Percentiles rank a stretch among this genome's conserved stretches.
Evolutionary conservation across 345 rosid species (phyloP).

Genomic region (Eucalyptus curtisii): DNA sequence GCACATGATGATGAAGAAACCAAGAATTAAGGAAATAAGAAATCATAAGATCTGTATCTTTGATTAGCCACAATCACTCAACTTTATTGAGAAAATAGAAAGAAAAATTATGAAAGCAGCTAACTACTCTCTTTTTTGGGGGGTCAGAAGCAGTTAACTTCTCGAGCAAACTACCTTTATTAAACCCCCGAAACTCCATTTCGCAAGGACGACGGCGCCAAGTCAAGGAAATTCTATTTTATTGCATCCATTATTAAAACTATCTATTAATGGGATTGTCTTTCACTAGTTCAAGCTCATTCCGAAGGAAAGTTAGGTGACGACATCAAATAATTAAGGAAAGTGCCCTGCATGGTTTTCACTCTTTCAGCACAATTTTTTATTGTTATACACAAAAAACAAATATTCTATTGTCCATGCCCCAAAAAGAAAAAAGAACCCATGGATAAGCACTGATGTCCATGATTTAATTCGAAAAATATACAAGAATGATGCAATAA

Average conservation of each 20-base stretch:
- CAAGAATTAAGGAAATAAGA: neutral
- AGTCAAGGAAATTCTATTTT: neutral
- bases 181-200: too few relatives aligned
- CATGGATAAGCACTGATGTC: neutral
- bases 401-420: neutral
- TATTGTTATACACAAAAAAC: neutral
- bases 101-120: neutral
- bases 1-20: neutral
- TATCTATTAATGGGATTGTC: neutral
- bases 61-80: neutral
- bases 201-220: too few relatives aligned
- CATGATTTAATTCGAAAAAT: neutral
- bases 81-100: neutral
- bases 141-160: too few relatives aligned
- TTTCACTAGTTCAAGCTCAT: neutral
- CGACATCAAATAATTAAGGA: neutral
- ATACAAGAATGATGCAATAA: neutral
- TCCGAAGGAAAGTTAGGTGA: neutral
- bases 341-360: neutral
- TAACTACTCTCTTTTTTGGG: neutral
- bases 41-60: neutral
- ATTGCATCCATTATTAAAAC: neutral
- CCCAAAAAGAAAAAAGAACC: neutral
- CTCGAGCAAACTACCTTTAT: too few relatives aligned
- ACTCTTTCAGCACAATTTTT: neutral